Conservation (phyloP, 805 yeast genomes). For the Wickerhamiella slavikovae region DNA sequence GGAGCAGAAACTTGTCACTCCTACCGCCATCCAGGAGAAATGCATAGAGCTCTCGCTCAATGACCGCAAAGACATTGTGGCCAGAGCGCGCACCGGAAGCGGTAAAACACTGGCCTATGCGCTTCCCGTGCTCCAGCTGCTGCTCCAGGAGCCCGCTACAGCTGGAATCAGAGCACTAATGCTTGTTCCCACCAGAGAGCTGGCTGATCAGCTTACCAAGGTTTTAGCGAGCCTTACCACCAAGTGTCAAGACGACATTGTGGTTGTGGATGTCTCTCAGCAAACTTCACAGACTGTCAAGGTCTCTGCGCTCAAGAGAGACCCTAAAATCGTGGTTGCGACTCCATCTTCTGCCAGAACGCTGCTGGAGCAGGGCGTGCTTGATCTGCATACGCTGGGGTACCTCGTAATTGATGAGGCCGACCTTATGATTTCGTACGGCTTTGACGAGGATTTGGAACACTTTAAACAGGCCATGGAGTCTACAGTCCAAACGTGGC, state of each 20-base stretch:
- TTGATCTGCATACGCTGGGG: slow-evolving; percentile 35
- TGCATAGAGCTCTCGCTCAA: slow-evolving; percentile 85
- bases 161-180: slow-evolving; percentile 35
- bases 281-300: slow-evolving; percentile 44
- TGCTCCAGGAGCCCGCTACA: slow-evolving; percentile 26
- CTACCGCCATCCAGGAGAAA: slow-evolving; percentile 76
- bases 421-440: slow-evolving; percentile 74
- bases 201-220: slow-evolving; percentile 63
- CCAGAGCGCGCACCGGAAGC: slow-evolving; percentile 87
- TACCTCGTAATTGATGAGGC: slow-evolving; percentile 87
- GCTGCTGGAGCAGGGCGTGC: slow-evolving; percentile 22
- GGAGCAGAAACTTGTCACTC: slow-evolving; percentile 59
- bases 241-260: slow-evolving; percentile 49
- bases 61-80: slow-evolving; percentile 79
- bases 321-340: slow-evolving; percentile 64
- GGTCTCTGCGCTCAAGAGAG: slow-evolving; percentile 43
- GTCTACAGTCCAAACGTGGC: slow-evolving; percentile 53
- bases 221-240: slow-evolving; percentile 48
- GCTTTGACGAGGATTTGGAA: slow-evolving; percentile 69
- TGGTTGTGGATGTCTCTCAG: slow-evolving; percentile 45
- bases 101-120: slow-evolving; percentile 88
- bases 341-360: slow-evolving; percentile 67
- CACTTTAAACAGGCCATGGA: slow-evolving; percentile 45
- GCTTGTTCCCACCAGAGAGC: slow-evolving; percentile 83
- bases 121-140: slow-evolving; percentile 66